phyloP scores from a whole-genome alignment of 2,329 filamentous ascomycete species.

The Coniella vitis region DNA sequence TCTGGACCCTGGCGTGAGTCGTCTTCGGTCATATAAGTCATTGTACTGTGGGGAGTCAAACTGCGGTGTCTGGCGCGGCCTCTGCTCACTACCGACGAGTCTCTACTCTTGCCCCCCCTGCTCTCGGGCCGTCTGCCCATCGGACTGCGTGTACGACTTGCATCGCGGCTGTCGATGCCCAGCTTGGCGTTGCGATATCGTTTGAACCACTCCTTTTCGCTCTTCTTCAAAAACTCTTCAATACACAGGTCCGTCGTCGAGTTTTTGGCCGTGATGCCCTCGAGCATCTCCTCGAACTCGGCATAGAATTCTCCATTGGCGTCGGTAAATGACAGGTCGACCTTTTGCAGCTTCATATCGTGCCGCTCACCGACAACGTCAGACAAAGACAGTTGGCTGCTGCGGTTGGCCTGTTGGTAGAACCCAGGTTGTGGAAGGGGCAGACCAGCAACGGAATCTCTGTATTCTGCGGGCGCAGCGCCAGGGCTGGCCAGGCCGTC shows the following conservation, averaged over 20 bases:
- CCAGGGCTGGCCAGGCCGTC: constrained; percentile 11
- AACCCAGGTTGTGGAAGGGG: constrained; percentile 20
- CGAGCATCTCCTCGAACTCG: constrained; percentile 51
- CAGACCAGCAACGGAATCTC: constrained; percentile 24
- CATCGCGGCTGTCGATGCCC: constrained; percentile 37
- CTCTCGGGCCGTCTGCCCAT: constrained; percentile 20
- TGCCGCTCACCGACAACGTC: constrained; percentile 54
- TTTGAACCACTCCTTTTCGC: constrained; percentile 62
- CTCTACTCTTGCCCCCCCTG: constrained; percentile 32
- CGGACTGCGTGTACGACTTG: constrained; percentile 23
- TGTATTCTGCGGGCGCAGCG: constrained; percentile 15
- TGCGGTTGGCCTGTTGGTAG: constrained; percentile 27
- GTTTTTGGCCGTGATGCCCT: constrained; percentile 45
- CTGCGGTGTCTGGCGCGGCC: constrained; percentile 20
- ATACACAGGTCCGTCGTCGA: constrained; percentile 56
- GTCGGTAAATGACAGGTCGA: constrained; percentile 62
- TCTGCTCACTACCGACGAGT: constrained; percentile 22
- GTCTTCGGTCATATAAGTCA: constrained; percentile 15
- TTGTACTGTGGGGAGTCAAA: constrained; percentile 17
- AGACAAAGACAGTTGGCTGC: constrained; percentile 44
- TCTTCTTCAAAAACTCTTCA: constrained; percentile 57
- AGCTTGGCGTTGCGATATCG: constrained; percentile 52
- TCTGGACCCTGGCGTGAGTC: constrained; percentile 17
- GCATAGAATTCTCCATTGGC: constrained; percentile 54
- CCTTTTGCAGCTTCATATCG: constrained; percentile 57